Evolutionary conservation across 2,329 filamentous ascomycete species (phyloP), one percentile per base, ranked within the genome.

Genomic region (Simplicillium sp.): DNA sequence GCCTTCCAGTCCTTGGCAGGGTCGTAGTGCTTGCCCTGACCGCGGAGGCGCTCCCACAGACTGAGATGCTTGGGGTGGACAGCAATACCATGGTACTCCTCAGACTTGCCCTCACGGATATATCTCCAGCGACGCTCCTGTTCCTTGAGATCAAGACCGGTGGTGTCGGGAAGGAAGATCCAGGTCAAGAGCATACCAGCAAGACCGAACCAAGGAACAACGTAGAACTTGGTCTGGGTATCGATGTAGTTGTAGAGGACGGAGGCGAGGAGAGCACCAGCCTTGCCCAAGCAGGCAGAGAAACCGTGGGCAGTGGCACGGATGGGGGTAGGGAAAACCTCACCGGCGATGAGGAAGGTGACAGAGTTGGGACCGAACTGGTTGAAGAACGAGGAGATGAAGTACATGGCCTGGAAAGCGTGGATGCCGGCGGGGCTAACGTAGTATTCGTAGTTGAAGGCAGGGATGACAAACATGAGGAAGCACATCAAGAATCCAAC

Each of bases 401-500:
- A 96, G 75, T 96, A 96, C 87, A 97, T 95, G 58, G 89, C 80
- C 70, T 96, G 89, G 81, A 97, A 97, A n/a, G 74, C 70, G 56
- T 87, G 80, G 60, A 96, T 83, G 53, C 87, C 78, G 6, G 70
- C 69, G 1, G 73, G 67, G 38, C 70, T 71, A 15, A 77, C 87
- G 70, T 88, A 96, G 76, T 92, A 88, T 0, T 85, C 60, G 68
- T 82, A 95, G 57, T 87, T 71, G 75, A 95, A 95, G 36, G 84
- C 89, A 1, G 90, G 90, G 34, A 96, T 76, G 58, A 95, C 73
- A 65, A 97, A 97, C 64, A 94, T 82, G 65, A 96, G 71, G 71
- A 96, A 97, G 65, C 84, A 85, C 72, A 89, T 84, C 55, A 94
- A 59, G 75, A 97, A 97, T 45, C 90, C 90, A 49, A 96, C 64